These are phyloP conservation scores for Schizothecium vesticola DNA, from an alignment of 495 filamentous ascomycete genomes.

Conservation along the genomic window DNA sequence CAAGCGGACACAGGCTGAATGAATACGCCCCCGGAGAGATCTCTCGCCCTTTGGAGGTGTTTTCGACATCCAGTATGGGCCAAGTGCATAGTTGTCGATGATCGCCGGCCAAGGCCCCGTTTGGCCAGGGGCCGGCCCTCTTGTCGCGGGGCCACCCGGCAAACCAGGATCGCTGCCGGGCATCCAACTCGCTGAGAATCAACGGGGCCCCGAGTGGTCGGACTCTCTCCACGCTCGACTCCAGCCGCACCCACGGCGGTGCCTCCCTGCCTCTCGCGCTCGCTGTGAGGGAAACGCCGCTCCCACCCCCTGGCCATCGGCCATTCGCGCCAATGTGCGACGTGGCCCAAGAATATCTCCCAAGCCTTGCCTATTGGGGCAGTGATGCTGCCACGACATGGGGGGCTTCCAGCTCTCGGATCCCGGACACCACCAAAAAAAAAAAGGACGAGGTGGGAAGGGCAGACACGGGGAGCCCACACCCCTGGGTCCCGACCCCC, in stretches of 20 bases:
- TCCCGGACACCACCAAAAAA: constrained; percentile 12
- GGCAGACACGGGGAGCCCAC: constrained; percentile 13
- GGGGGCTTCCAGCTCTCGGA: constrained; percentile 14
- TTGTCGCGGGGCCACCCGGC: constrained; percentile 18
- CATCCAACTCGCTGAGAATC: not conserved
- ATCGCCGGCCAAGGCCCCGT: not conserved
- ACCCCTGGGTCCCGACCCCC: constrained; percentile 5
- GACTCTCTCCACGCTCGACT: constrained; percentile 28
- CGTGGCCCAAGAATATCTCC: not conserved
- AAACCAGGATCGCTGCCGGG: constrained; percentile 18
- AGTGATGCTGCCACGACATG: not conserved
- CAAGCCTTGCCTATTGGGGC: not conserved
- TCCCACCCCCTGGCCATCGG: not conserved
- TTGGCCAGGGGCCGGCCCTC: not conserved
- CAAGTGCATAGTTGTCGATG: not conserved
- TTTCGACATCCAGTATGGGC: not conserved
- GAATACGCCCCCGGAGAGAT: not conserved
- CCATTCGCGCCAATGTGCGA: not conserved
- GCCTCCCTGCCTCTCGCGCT: not conserved
- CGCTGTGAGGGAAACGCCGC: not conserved
- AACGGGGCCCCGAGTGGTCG: constrained; percentile 11
- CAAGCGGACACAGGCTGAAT: constrained; percentile 7
- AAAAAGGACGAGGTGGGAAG: constrained; percentile 14
- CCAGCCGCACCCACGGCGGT: constrained; percentile 18
- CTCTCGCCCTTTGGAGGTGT: not conserved